Conservation (phyloP, 148 eudicot species). For the Nepenthes gracilis region DNA sequence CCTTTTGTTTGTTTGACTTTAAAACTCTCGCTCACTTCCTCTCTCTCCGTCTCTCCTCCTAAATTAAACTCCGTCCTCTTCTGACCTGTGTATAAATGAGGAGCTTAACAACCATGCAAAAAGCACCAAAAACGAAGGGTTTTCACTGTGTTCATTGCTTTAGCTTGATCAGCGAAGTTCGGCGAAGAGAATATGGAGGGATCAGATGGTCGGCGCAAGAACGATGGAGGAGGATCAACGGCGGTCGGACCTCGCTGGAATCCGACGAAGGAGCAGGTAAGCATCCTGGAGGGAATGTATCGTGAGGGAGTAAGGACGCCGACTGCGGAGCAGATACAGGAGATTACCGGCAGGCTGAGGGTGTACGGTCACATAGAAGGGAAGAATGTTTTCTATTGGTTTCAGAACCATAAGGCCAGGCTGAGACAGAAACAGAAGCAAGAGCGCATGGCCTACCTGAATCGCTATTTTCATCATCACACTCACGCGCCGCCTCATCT, state of each 20-base stretch:
- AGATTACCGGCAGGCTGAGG: constrained; percentile 46
- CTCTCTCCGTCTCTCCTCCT: not conserved
- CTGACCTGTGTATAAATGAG: not conserved
- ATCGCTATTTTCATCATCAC: constrained; percentile 2
- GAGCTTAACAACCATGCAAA: too few species aligned
- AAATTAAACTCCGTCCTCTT: too few species aligned
- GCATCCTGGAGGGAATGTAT: constrained; percentile 53
- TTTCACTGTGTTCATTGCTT: too few species aligned
- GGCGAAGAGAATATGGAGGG: constrained; percentile 5
- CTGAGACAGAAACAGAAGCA: constrained; percentile 79
- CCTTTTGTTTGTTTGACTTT: constrained; percentile 7
- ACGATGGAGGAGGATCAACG: constrained; percentile 6
- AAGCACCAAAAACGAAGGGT: too few species aligned
- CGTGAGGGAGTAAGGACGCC: constrained; percentile 72
- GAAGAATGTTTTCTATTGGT: constrained; percentile 95
- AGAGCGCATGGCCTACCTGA: constrained; percentile 23
- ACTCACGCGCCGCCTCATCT: not conserved
- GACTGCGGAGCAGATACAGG: constrained; percentile 67
- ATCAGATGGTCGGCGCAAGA: not conserved
- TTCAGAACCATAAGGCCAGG: constrained; percentile 90
- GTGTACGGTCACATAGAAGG: constrained; percentile 79
- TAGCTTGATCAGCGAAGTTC: not conserved
- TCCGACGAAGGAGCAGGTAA: constrained; percentile 85
- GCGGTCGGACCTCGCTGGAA: constrained; percentile 59
- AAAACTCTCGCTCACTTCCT: not conserved